These are phyloP conservation scores for Plasmodium relictum DNA, from an alignment of 169 alveolate species.

Conservation along the genomic window DNA sequence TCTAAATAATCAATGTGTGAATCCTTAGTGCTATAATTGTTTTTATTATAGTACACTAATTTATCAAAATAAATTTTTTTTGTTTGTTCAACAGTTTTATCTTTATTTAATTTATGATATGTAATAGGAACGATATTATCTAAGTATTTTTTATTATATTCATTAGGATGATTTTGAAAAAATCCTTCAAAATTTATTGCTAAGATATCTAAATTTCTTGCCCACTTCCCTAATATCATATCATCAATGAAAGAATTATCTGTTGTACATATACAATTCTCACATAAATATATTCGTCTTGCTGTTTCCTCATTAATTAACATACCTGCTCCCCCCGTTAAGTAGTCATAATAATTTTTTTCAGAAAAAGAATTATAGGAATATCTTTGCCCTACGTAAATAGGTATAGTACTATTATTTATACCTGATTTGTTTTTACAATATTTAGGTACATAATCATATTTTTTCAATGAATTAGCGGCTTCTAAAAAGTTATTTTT, in stretches of 20 bases:
- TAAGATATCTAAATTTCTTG: constrained; percentile 23
- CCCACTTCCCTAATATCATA: constrained; percentile 47
- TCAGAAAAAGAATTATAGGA: constrained; percentile 10
- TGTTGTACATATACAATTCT: constrained; percentile 11
- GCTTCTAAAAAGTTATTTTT: constrained; percentile 6
- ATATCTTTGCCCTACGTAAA: constrained; percentile 47
- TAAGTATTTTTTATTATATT: constrained; percentile 33
- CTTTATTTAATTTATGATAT: constrained; percentile 36
- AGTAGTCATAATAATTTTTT: constrained; percentile 9
- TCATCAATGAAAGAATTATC: constrained; percentile 5
- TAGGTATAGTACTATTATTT: constrained; percentile 4
- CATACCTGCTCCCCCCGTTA: constrained; percentile 66
- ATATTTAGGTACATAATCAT: constrained; percentile 45
- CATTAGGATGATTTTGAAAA: constrained; percentile 32
- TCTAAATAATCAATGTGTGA: constrained; percentile 47
- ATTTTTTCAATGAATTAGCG: constrained; percentile 17
- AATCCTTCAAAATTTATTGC: constrained; percentile 76
- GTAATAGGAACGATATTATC: constrained; percentile 47
- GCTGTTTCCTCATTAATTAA: constrained; percentile 49
- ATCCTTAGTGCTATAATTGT: not conserved
- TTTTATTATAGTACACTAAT: constrained; percentile 21
- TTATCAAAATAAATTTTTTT: constrained; percentile 39
- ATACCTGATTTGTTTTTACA: not conserved
- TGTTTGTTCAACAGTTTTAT: constrained; percentile 42
- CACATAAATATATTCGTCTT: constrained; percentile 36